Evolutionary conservation across 352 stramenopile genomes (phyloP).

Genomic region (Phytophthora capsici): DNA sequence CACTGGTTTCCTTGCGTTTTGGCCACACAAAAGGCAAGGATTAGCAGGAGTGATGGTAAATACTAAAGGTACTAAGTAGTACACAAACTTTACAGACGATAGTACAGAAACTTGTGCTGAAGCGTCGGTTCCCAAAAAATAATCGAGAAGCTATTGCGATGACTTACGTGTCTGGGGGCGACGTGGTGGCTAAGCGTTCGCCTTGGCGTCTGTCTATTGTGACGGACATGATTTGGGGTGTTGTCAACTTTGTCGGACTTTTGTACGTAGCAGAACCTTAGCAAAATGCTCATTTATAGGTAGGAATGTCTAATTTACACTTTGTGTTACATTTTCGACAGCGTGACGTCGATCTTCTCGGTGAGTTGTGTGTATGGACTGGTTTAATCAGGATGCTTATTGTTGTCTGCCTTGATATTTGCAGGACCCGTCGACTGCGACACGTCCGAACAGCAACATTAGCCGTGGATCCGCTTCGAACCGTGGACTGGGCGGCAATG

Average conservation of each 20-base stretch:
- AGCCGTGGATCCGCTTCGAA: constrained; percentile 25
- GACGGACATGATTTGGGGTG: constrained; percentile 72
- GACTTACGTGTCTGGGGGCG: constrained; percentile 68
- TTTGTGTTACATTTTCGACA: constrained; percentile 16
- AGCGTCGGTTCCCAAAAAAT: constrained; percentile 4
- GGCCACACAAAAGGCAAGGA: constrained; percentile 22
- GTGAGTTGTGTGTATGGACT: constrained; percentile 24
- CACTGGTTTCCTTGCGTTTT: constrained; percentile 8
- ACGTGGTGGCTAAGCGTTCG: constrained; percentile 74
- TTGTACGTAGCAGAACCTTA: constrained; percentile 56
- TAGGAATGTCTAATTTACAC: constrained; percentile 2
- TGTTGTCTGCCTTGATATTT: background rate
- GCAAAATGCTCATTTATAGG: background rate
- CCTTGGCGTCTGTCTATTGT: constrained; percentile 74
- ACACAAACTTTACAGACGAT: background rate
- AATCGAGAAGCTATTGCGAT: constrained; percentile 31
- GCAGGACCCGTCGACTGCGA: constrained; percentile 55
- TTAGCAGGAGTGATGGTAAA: constrained; percentile 11
- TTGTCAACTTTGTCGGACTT: constrained; percentile 77
- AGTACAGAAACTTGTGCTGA: constrained; percentile 4
- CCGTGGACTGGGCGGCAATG: constrained; percentile 24
- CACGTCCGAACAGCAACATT: constrained; percentile 45
- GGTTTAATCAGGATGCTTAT: constrained; percentile 2
- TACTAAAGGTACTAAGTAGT: background rate
- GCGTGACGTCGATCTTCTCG: constrained; percentile 65